Evolutionary conservation across 2,329 filamentous ascomycete species (phyloP).

Genomic region (Aspergillus glaucus): DNA sequence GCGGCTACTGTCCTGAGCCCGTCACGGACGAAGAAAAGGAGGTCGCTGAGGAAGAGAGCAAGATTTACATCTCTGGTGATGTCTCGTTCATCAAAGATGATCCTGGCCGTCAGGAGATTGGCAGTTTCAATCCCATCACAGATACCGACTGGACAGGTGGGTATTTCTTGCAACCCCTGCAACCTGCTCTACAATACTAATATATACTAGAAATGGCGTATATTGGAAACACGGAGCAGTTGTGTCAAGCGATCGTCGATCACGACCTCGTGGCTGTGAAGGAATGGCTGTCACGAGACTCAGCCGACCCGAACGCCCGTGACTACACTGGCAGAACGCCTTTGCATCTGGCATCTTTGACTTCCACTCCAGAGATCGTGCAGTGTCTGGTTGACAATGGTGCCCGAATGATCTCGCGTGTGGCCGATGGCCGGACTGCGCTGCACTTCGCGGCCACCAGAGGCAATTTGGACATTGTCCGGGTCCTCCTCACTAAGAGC

Average conservation of each 20-base stretch:
- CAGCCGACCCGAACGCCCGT: slow-evolving; percentile 62
- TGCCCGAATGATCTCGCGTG: slow-evolving; percentile 64
- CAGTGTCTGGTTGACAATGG: slow-evolving; percentile 64
- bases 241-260: slow-evolving; percentile 78
- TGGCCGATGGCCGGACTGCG: slow-evolving; percentile 74
- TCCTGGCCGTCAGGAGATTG: slow-evolving; percentile 68
- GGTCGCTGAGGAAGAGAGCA: slow-evolving; percentile 63
- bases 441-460: slow-evolving; percentile 73
- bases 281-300: slow-evolving; percentile 64
- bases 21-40: slow-evolving; percentile 65
- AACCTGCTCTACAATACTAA: not conserved
- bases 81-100: slow-evolving; percentile 73
- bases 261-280: slow-evolving; percentile 63
- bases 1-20: slow-evolving; percentile 67
- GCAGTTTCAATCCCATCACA: slow-evolving; percentile 72
- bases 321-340: slow-evolving; percentile 76
- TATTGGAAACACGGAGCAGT: slow-evolving; percentile 66
- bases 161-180: not conserved
- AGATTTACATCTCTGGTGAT: slow-evolving; percentile 68
- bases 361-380: slow-evolving; percentile 64
- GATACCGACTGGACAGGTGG: slow-evolving; percentile 69
- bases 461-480: slow-evolving; percentile 63
- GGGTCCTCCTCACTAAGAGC: slow-evolving; percentile 66
- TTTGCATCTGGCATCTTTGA: slow-evolving; percentile 67
- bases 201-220: slow-evolving; percentile 67